A percentile compares a stretch with the other conserved stretches of the same genome.
These are phyloP conservation scores for Mycena galopus DNA, from an alignment of 768 basidiomycete species.

Conservation along the genomic window DNA sequence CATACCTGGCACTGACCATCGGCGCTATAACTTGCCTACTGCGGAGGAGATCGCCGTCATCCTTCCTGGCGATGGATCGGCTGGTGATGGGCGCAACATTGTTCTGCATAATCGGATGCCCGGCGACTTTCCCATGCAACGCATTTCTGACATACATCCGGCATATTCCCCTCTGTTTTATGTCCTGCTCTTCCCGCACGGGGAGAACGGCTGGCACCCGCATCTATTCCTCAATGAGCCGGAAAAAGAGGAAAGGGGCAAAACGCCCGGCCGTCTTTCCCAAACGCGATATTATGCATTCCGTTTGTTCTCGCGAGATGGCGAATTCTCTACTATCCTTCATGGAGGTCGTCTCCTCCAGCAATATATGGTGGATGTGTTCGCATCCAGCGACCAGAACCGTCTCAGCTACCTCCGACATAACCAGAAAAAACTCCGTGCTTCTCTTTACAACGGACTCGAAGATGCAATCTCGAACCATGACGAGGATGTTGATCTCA, in stretches of 20 bases:
- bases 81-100: neutral
- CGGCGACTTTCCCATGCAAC: neutral
- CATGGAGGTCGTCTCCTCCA: slow-evolving; percentile 52
- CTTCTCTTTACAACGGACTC: slow-evolving; percentile 48
- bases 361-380: slow-evolving; percentile 54
- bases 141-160: slow-evolving; percentile 7
- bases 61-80: neutral
- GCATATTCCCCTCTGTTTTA: slow-evolving; percentile 8
- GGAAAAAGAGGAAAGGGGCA: neutral
- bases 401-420: slow-evolving; percentile 44
- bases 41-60: slow-evolving; percentile 27
- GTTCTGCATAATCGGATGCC: neutral
- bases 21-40: neutral
- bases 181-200: neutral
- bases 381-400: slow-evolving; percentile 49
- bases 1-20: neutral
- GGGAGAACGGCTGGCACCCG: slow-evolving; percentile 42
- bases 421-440: slow-evolving; percentile 48
- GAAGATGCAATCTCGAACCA: slow-evolving; percentile 38
- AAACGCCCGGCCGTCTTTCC: slow-evolving; percentile 19
- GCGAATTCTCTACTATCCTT: slow-evolving; percentile 46
- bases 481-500: slow-evolving; percentile 34
- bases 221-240: slow-evolving; percentile 25
- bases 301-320: neutral
- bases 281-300: slow-evolving; percentile 5